Base-by-base conservation (phyloP, 495 filamentous ascomycete genomes). In the Neurospora sp. region DNA sequence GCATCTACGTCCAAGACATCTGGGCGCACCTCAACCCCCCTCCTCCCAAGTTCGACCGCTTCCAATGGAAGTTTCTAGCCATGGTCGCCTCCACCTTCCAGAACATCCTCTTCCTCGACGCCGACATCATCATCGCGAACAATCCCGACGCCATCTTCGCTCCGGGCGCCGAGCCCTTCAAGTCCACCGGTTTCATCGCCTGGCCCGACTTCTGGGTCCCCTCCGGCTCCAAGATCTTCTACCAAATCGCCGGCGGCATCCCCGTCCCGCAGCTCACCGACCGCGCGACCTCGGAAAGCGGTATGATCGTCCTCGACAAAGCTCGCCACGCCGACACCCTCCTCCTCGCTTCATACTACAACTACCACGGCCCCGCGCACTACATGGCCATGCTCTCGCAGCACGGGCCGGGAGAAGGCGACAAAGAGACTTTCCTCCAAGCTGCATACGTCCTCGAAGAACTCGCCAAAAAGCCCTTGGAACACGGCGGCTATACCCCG, bases 171-270 rank as follows among this genome's bases (percentile, higher is more conserved):
- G 84, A 88, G 46, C 86, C 88, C 1, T 91, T 87, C 77, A 79
- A 75, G 2, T 84, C 83, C 8, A 81, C 81, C 0, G 88, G 88
- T 0, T 76, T 91, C 68, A 85, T 91, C 3, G 84, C 83, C 59
- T 91, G 88, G 88, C 88, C 89, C 5, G 89, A 91, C 75, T 90
- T 89, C 76, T 91, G 88, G 87, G 81, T 79, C 9, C 82, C 84
- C 1, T 87, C 88, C 1, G 81, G 78, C 12, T 87, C 88, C 1
- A 85, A 84, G 0, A 72, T 82, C 38, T 91, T 87, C 78, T 89
- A 84, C 78, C 78, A 78, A 68, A 87, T 91, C 69, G 84, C 88
- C 18, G 82, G 81, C 0, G 75, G 77, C 22, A 75, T 78, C 5
- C 68, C 70, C 3, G 44, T 74, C 10, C 84, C 84, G 0, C 76